phyloP scores from a whole-genome alignment of 805 yeast species.

The Saccharomyces jurei region DNA sequence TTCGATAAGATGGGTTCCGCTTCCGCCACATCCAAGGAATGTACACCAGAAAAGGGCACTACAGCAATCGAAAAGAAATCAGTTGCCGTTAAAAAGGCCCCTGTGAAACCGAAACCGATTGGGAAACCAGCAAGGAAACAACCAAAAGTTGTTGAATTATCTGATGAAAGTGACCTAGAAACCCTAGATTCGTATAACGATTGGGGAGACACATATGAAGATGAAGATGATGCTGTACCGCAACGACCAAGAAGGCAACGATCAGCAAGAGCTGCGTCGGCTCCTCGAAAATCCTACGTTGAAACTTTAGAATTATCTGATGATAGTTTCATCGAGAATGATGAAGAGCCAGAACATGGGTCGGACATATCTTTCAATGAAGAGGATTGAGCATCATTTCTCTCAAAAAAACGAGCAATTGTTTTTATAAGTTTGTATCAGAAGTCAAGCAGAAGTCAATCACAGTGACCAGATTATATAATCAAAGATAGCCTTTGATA shows the following conservation, averaged over 20 bases:
- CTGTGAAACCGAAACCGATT: background rate
- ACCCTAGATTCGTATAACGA: background rate
- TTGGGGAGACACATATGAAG: constrained; percentile 7
- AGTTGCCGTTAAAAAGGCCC: constrained; percentile 1
- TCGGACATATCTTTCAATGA: constrained; percentile 19
- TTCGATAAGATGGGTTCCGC: constrained; percentile 15
- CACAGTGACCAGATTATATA: background rate
- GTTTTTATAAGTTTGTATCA: background rate
- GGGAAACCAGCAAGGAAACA: background rate
- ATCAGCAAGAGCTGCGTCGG: constrained; percentile 13
- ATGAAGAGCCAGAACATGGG: constrained; percentile 8
- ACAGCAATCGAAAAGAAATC: background rate
- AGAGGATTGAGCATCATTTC: constrained; percentile 6
- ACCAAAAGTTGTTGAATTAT: constrained; percentile 8
- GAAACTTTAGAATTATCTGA: constrained; percentile 22
- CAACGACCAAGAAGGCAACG: constrained; percentile 16
- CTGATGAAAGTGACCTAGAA: constrained; percentile 22
- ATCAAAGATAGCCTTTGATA: background rate
- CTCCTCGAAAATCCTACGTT: constrained; percentile 10
- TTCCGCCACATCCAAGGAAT: constrained; percentile 1
- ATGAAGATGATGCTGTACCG: constrained; percentile 11
- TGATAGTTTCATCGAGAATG: constrained; percentile 23
- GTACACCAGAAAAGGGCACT: background rate
- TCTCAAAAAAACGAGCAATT: background rate
- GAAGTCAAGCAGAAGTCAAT: background rate